Evolutionary conservation across 768 basidiomycete genomes (phyloP), one percentile per base, ranked within the genome.

Genomic region (Cyclocybe aegerita): DNA sequence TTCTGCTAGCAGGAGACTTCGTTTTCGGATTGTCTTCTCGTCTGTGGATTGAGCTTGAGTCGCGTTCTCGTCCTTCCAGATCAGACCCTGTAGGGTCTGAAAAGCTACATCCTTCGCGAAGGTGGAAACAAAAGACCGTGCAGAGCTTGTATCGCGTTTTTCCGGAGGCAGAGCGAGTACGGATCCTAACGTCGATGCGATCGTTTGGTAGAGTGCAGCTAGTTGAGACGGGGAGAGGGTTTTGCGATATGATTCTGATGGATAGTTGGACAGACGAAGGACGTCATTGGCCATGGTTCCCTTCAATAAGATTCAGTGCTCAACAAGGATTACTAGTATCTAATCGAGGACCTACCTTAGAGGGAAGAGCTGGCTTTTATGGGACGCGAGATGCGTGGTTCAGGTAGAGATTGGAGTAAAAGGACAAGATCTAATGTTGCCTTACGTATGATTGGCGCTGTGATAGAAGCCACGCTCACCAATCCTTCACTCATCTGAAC

Each of bases 91-190:
- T 1, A 90, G 71, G 6, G 58, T 60, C 35, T 77, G 75, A 17
- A 76, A 70, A 7, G 87, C 85, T 1, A 66, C 65, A 56, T 88
- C 82, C 49, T 74, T 72, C 9, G 75, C 78, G 53, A 85, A 90
- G 7, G 79, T 78, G 10, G 76, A 68, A 39, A 89, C 14, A 59
- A 86, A 88, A 2, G 62, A 58, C 14, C 70, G 66, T 1, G 77
- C 72, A 0, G 80, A 68, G 0, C 73, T 62, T 0, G 69, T 72
- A 50, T 81, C 72, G 5, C 72, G 71, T 55, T 83, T 78, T 0
- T 67, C 57, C 9, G 76, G 65, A 7, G 82, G 77, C 14, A 86
- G 63, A 4, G 72, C 58, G 5, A 87, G 70, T 3, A 72, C 69
- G 46, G 76, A 70, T 8, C 63, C 59, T n/a, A 88, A 69, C 11